Evolutionary conservation across 345 rosid genomes (phyloP), one percentile per base, ranked within the genome.

Genomic region (Euphorbia pulcherrima): DNA sequence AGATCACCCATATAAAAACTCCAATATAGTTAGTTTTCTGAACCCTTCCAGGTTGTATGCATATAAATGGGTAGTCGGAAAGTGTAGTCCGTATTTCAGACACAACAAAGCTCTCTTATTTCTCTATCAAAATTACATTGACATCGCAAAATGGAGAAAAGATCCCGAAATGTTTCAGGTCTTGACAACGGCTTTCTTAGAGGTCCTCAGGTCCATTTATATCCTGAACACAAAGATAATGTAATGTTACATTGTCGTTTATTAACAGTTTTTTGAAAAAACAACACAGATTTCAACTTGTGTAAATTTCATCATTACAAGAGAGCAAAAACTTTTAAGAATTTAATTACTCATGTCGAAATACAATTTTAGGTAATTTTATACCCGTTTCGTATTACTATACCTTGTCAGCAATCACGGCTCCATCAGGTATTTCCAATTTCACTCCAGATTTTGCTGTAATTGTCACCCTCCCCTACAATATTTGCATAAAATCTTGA

Each of bases 321-420:
- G 5, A 44, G 3, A 14, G 13, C 50, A 10, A 44, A 44, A 12
- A 44, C 13, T 2, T 1, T 44, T 14, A 44, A 44, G 50, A n/a
- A n/a, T n/a, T n/a, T n/a, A n/a, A n/a, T n/a, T n/a, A n/a, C n/a
- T n/a, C n/a, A n/a, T n/a, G n/a, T n/a, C n/a, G n/a, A n/a, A n/a
- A n/a, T n/a, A n/a, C n/a, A n/a, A n/a, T 12, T 44, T 12, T 12
- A 18, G 50, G 50, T 12, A 44, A 44, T 10, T 39, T 39, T 44
- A 1, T n/a, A 44, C 50, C 50, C 50, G 12, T 44, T 44, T 55
- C 51, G 37, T 12, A 39, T 3, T 18, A 21, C 47, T 21, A n/a
- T 82, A 89, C 97, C 99, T 90, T 94, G 89, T 89, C 87, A 70
- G 86, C 83, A 67, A 90, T 66, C 48, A 81, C 86, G 53, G 86